These are phyloP conservation scores for Chaetomium olivaceum DNA, from an alignment of 2,329 filamentous ascomycete genomes.

Conservation along the genomic window DNA sequence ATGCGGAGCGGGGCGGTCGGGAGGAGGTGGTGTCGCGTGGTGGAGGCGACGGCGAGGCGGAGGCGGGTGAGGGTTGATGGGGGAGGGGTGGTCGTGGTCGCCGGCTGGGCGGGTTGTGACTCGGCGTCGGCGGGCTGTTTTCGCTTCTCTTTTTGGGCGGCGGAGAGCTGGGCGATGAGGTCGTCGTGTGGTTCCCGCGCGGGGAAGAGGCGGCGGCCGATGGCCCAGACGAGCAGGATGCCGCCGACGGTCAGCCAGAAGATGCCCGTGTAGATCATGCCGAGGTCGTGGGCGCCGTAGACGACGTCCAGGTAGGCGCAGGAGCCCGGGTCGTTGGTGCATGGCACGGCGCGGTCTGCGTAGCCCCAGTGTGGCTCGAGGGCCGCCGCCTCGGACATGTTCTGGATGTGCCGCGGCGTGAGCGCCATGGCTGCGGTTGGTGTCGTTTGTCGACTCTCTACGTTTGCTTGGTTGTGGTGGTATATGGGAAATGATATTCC, in stretches of 20 bases:
- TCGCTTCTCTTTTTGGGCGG: not conserved
- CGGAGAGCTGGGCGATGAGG: constrained; percentile 24
- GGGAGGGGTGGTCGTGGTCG: not conserved
- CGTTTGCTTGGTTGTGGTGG: not conserved
- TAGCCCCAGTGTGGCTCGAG: constrained; percentile 51
- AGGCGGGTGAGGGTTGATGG: constrained; percentile 31
- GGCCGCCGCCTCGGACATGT: constrained; percentile 40
- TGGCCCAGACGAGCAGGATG: constrained; percentile 47
- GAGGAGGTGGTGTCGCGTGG: constrained; percentile 56
- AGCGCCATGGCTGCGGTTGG: constrained; percentile 18
- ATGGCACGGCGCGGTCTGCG: constrained; percentile 47
- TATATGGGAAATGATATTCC: not conserved
- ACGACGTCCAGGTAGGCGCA: constrained; percentile 55
- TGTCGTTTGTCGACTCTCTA: not conserved
- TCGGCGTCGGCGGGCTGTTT: not conserved
- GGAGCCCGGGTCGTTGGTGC: constrained; percentile 49
- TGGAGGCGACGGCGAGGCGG: constrained; percentile 43
- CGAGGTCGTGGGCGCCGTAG: constrained; percentile 50
- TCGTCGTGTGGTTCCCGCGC: constrained; percentile 19
- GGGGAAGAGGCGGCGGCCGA: constrained; percentile 34
- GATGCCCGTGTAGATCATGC: constrained; percentile 54
- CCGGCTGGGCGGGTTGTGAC: constrained; percentile 2
- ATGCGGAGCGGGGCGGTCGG: constrained; percentile 54
- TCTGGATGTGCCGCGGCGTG: constrained; percentile 43
- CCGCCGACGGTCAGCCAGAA: constrained; percentile 50